Percentiles rank a stretch among this genome's conserved stretches.
These are phyloP conservation scores for Trichoderma endophyticum DNA, from an alignment of 2,329 filamentous ascomycete genomes.

Conservation along the genomic window DNA sequence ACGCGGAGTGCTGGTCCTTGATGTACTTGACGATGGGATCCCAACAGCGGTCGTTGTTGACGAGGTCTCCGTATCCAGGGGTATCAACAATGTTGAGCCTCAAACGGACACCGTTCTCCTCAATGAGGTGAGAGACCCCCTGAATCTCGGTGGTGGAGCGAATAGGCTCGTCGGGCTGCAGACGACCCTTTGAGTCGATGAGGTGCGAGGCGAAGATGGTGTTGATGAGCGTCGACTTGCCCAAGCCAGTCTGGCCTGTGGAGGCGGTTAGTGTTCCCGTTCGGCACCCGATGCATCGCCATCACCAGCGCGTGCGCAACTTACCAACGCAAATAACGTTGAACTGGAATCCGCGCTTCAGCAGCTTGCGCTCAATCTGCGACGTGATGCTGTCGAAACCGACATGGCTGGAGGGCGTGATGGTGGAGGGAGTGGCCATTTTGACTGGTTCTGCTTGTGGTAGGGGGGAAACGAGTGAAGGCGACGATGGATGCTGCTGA, in stretches of 20 bases:
- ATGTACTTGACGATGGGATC: constrained; percentile 99
- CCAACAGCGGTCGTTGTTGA: constrained; percentile 99
- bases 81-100: constrained; percentile 99
- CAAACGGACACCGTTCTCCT: constrained; percentile 98
- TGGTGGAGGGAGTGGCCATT: constrained; percentile 61
- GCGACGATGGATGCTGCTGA: constrained; percentile 19
- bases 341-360: constrained; percentile 99
- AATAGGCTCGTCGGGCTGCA: constrained; percentile 87
- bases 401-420: constrained; percentile 95
- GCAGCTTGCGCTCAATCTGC: constrained; percentile 98
- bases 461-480: constrained; percentile 7
- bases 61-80: constrained; percentile 94
- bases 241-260: constrained; percentile 92
- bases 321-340: constrained; percentile 98
- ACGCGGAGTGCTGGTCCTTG: constrained; percentile 99
- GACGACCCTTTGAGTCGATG: constrained; percentile 96
- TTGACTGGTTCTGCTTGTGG: constrained; percentile 29
- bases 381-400: constrained; percentile 99
- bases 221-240: constrained; percentile 99
- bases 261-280: constrained; percentile 15
- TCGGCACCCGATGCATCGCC: background rate
- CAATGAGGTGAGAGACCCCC: constrained; percentile 95
- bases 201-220: constrained; percentile 99
- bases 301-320: constrained; percentile 38
- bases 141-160: constrained; percentile 98